Evolutionary conservation across 352 stramenopile genomes (phyloP).

Genomic region (Pythium monospermum): DNA sequence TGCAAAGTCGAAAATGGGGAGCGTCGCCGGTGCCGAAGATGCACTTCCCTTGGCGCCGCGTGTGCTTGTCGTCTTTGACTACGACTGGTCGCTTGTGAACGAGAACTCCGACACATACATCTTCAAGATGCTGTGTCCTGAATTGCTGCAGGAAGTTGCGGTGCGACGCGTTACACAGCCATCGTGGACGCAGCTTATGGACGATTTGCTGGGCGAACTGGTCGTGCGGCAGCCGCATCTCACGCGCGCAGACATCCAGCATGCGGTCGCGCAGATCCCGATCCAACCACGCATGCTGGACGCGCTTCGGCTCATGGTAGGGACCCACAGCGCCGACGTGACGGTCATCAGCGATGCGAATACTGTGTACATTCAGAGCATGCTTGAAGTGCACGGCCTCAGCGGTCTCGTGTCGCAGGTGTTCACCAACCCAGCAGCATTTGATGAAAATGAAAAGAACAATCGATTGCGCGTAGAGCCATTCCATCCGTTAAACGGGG

Average conservation of each 20-base stretch:
- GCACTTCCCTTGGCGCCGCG: constrained; percentile 1
- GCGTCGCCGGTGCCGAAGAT: not conserved
- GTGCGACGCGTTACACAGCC: constrained; percentile 20
- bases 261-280: constrained; percentile 43
- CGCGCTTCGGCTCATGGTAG: constrained; percentile 41
- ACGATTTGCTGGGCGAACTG: constrained; percentile 50
- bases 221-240: constrained; percentile 33
- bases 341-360: constrained; percentile 81
- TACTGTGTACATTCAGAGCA: constrained; percentile 73
- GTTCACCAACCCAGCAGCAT: constrained; percentile 51
- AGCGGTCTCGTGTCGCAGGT: constrained; percentile 34
- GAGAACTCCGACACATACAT: constrained; percentile 81
- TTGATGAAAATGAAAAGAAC: constrained; percentile 17
- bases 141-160: constrained; percentile 39
- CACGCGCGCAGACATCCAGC: constrained; percentile 29
- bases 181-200: constrained; percentile 66
- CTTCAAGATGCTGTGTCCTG: constrained; percentile 59
- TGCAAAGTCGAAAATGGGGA: not conserved
- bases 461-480: constrained; percentile 44
- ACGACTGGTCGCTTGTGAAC: constrained; percentile 81
- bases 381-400: constrained; percentile 44
- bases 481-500: constrained; percentile 33
- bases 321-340: constrained; percentile 34
- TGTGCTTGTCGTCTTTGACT: constrained; percentile 75
- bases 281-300: constrained; percentile 67